Base-by-base conservation (phyloP, 2,329 filamentous ascomycete species). In the Aspergillus texensis region DNA sequence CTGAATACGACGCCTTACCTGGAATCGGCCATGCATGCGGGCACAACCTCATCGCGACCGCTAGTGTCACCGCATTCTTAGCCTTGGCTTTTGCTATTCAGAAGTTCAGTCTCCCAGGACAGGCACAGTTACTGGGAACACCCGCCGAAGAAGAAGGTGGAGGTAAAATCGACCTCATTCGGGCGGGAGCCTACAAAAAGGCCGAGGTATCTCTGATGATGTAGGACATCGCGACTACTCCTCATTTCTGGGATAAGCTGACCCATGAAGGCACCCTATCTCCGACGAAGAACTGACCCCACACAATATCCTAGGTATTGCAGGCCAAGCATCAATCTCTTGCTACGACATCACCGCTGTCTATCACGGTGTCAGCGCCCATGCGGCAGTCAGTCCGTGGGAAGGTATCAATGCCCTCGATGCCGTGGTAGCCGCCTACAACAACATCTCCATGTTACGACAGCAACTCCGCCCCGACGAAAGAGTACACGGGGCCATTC, bases 341-440 rank as follows among this genome's bases (percentile, higher is more conserved):
- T 57, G 55, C 26, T 57, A 43, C 19, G 55, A 59, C 43, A 32
- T 74, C 12, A 65, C 58, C 19, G 73, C 78, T 19, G 74, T 74
- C 60, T 82, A 82, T 64, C 67, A 68, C 9, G 86, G 86, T 1
- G 79, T 79, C 39, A 81, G 82, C 56, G 83, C 85, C 0, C 85
- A 87, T 69, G 84, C 84, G 0, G 84, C 80, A 0, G 79, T 80
- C 6, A 79, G 72, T n/a, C 85, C 85, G 0, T 87, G 84, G 84
- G 75, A 83, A 10, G 85, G 85, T 0, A 78, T 82, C 65, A 87
- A 88, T 68, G 85, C 85, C 0, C 77, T 87, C 0, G 85, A 88
- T 65, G 85, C 84, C 0, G 73, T 84, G 6, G 76, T 87, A 4
- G 77, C 78, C 1, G 80, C 72, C 12, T 78, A 78, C 63, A 71